Percentiles rank a stretch among this genome's conserved stretches.
Conservation (phyloP, 2,329 filamentous ascomycete genomes). For the Falciphora oryzae region DNA sequence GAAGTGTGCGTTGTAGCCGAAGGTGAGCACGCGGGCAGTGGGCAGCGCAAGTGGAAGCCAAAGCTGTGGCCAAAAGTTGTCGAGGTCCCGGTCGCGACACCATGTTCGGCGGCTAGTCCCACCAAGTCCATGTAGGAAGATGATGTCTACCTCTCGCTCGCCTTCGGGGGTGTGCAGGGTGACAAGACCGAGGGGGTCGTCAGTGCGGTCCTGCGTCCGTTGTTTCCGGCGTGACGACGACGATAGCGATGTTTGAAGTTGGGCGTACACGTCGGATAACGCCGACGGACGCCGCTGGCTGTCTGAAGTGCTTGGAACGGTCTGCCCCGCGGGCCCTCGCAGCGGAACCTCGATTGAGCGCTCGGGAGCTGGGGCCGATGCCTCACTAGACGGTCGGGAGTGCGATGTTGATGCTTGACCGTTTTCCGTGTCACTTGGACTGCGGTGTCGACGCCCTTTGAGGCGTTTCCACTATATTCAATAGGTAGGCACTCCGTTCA, state of each 20-base stretch:
- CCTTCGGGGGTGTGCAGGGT: background rate
- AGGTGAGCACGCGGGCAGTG: constrained; percentile 24
- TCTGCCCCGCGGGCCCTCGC: too few species aligned
- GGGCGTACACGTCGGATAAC: background rate
- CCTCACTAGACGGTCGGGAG: too few species aligned
- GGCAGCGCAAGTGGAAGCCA: constrained; percentile 24
- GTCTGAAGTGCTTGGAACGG: too few species aligned
- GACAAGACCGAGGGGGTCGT: constrained; percentile 41
- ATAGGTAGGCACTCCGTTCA: too few species aligned
- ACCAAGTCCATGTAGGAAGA: constrained; percentile 30
- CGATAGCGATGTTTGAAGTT: background rate
- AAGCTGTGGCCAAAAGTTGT: constrained; percentile 25
- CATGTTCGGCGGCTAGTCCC: constrained; percentile 26
- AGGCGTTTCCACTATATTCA: too few species aligned
- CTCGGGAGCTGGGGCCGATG: too few species aligned
- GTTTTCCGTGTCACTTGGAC: too few species aligned
- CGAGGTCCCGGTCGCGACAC: constrained; percentile 21
- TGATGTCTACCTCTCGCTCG: constrained; percentile 19
- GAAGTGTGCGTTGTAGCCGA: constrained; percentile 27
- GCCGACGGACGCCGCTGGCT: too few species aligned
- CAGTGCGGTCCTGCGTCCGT: background rate
- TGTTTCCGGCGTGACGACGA: background rate
- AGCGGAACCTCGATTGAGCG: too few species aligned
- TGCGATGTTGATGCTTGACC: too few species aligned
- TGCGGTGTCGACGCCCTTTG: too few species aligned